Evolutionary conservation across 2,329 filamentous ascomycete species (phyloP).

Genomic region (Nothopassalora personata): DNA sequence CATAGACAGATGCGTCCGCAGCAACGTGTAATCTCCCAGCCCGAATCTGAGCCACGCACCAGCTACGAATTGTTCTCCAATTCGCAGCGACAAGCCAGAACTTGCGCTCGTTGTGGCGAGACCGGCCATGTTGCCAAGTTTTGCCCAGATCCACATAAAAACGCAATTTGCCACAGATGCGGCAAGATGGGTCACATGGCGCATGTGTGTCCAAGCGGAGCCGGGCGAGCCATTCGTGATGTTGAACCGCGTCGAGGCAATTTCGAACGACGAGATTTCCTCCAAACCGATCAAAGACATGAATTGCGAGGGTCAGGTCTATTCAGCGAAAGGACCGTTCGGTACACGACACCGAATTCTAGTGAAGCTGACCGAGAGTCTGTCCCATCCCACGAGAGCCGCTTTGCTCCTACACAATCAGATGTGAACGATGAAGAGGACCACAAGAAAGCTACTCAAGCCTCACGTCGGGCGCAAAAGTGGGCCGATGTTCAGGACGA

Average conservation of each 20-base stretch:
- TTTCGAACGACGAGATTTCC: not conserved
- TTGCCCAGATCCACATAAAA: constrained; percentile 1
- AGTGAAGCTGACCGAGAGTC: not conserved
- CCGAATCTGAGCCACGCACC: not conserved
- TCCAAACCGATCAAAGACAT: not conserved
- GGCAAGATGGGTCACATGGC: constrained; percentile 16
- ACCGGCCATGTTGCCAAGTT: constrained; percentile 1
- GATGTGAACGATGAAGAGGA: not conserved
- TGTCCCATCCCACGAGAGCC: not conserved
- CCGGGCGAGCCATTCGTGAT: not conserved
- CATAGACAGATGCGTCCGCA: constrained; percentile 4
- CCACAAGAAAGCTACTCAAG: not conserved
- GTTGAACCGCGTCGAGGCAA: not conserved
- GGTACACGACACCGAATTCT: not conserved
- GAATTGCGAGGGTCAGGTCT: not conserved
- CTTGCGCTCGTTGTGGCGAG: constrained; percentile 9
- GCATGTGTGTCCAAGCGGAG: constrained; percentile 4
- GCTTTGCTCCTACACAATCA: not conserved
- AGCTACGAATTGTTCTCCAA: not conserved
- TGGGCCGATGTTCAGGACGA: constrained; percentile 18
- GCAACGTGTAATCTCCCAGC: not conserved
- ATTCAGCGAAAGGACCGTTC: not conserved
- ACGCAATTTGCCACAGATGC: constrained; percentile 11
- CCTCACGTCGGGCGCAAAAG: not conserved
- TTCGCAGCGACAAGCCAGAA: not conserved